phyloP scores from a whole-genome alignment of 2,329 filamentous ascomycete genomes.

The Penicillium hordei region DNA sequence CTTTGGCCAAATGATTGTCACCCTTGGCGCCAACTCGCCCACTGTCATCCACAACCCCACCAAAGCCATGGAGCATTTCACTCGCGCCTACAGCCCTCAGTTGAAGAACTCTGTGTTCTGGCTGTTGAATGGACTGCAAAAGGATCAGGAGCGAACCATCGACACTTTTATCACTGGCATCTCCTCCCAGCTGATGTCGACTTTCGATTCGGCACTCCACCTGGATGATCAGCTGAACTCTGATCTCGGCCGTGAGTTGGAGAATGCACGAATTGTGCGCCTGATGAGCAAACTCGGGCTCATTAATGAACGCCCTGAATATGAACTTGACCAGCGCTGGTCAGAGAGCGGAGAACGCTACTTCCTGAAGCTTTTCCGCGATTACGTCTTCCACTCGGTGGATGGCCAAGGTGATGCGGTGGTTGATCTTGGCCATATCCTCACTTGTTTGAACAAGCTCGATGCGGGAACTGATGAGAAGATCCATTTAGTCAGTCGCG shows the following conservation, averaged over 20 bases:
- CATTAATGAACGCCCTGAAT: slow-evolving; percentile 87
- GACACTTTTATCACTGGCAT: slow-evolving; percentile 78
- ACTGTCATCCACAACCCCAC: slow-evolving; percentile 62
- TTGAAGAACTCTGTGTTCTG: slow-evolving; percentile 77
- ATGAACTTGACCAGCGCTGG: slow-evolving; percentile 75
- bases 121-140: slow-evolving; percentile 68
- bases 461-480: slow-evolving; percentile 87
- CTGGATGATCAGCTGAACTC: slow-evolving; percentile 71
- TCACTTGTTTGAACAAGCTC: slow-evolving; percentile 84
- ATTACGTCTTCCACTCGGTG: slow-evolving; percentile 96
- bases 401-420: slow-evolving; percentile 80
- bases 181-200: slow-evolving; percentile 70
- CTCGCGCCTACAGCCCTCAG: slow-evolving; percentile 72
- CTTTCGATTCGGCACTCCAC: slow-evolving; percentile 77
- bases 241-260: slow-evolving; percentile 75
- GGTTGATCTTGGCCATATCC: slow-evolving; percentile 81
- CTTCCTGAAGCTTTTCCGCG: slow-evolving; percentile 88
- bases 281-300: slow-evolving; percentile 79
- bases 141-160: slow-evolving; percentile 66
- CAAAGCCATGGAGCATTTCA: slow-evolving; percentile 72
- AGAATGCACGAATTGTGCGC: slow-evolving; percentile 83
- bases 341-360: slow-evolving; percentile 91
- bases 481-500: slow-evolving; percentile 79
- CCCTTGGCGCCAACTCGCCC: slow-evolving; percentile 69
- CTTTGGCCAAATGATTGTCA: slow-evolving; percentile 81